Evolutionary conservation across 78 protist species (phyloP).

Genomic region (Dictyostelium discoideum): DNA sequence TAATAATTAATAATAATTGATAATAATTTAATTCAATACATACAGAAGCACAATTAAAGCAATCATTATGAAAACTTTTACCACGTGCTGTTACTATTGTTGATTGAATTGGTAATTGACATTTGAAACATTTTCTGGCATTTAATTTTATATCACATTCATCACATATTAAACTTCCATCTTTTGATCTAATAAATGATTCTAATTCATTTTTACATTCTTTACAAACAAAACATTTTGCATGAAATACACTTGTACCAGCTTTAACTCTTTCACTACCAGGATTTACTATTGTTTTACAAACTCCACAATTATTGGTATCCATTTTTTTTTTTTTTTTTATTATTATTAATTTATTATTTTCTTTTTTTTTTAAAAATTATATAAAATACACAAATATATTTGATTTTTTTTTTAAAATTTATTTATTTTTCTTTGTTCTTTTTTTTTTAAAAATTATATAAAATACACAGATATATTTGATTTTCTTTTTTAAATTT

Average conservation of each 20-base stretch:
- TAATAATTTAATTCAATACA: not conserved
- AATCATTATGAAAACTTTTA: slow-evolving; percentile 43
- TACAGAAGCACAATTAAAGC: slow-evolving; percentile 47
- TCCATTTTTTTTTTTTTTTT: not conserved
- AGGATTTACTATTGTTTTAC: not conserved
- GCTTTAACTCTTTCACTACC: slow-evolving; percentile 45
- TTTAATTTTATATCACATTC: slow-evolving; percentile 28
- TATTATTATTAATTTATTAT: too few relatives aligned
- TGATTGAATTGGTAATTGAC: slow-evolving; percentile 34
- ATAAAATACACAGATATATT: too few relatives aligned
- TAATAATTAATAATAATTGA: not conserved
- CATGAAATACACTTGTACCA: slow-evolving; percentile 37
- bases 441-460: too few relatives aligned
- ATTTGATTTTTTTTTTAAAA: too few relatives aligned
- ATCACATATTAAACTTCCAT: slow-evolving; percentile 42
- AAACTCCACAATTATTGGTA: slow-evolving; percentile 11
- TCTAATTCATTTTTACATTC: slow-evolving; percentile 26
- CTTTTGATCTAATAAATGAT: slow-evolving; percentile 15
- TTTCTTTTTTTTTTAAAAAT: too few relatives aligned
- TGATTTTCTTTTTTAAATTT: too few relatives aligned
- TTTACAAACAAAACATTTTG: slow-evolving; percentile 48
- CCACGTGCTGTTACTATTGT: slow-evolving; percentile 51
- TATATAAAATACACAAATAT: too few relatives aligned
- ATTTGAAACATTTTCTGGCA: slow-evolving; percentile 48
- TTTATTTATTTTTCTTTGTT: too few relatives aligned